Evolutionary conservation across 768 basidiomycete genomes (phyloP), one percentile per base, ranked within the genome.

Genomic region (Tulasnella sp.): DNA sequence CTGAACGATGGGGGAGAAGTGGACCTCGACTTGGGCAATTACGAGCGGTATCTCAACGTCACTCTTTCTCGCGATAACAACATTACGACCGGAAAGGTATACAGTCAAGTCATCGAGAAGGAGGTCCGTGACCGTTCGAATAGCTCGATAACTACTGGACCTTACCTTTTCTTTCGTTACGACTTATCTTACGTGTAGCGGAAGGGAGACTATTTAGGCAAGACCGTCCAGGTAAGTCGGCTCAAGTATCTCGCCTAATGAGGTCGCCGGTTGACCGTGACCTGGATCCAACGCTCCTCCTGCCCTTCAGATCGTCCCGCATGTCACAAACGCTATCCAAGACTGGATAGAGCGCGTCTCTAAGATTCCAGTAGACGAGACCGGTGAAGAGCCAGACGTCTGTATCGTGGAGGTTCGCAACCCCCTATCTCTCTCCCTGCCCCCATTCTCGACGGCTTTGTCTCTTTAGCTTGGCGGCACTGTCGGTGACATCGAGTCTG

Each of bases 1-100:
- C 87, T 99, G 82, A 98, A 99, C 85, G 97, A 99, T 81, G 97
- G 97, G 31, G 97, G 97, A 62, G 97, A 99, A 86, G 98, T 98
- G 81, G 97, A 99, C 85, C 88, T 99, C 46, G 97, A 99, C 87
- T 86, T 99, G 76, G 97, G 97, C 80, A 99, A 99, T 86, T 99
- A 99, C 84, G 97, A 99, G 86, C 92, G 97, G 80, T 99, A 99
- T 87, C 89, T 99, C 81, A 91, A 99, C 84, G 93, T 99, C 71
- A 98, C 96, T 0, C 88, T 99, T 46, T 94, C 93, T 36, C 91
- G 92, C 80, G 96, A 98, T 84, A 98, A 99, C 86, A 99, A 99
- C 85, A 95, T 99, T 83, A 99, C 97, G 31, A 99, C 97, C 2
- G 97, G 97, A 72, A 99, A 99, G 88, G 96, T 99, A 76, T 99